Evolutionary conservation across 2,329 filamentous ascomycete species (phyloP).

Genomic region (Leptosphaerulina australis): DNA sequence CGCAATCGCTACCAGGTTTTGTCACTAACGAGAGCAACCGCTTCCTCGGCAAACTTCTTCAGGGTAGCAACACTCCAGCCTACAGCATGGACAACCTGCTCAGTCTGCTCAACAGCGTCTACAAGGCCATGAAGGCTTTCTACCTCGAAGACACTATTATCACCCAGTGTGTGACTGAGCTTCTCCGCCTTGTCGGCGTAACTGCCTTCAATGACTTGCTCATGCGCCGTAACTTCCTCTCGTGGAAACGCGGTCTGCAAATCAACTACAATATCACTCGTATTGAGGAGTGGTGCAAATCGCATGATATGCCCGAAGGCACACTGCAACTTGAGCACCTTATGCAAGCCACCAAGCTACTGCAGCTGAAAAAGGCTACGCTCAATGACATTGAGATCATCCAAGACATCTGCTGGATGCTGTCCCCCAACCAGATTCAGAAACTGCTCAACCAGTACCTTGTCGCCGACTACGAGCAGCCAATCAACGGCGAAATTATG

Average conservation of each 20-base stretch:
- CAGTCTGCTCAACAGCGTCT: slow-evolving; percentile 93
- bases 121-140: slow-evolving; percentile 98
- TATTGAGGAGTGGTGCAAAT: slow-evolving; percentile 99
- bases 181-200: slow-evolving; percentile 90
- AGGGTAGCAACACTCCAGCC: slow-evolving; percentile 87
- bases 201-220: slow-evolving; percentile 98
- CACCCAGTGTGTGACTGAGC: slow-evolving; percentile 91
- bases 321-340: slow-evolving; percentile 96
- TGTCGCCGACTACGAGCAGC: slow-evolving; percentile 98
- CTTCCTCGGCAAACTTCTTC: slow-evolving; percentile 95
- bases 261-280: slow-evolving; percentile 99
- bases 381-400: slow-evolving; percentile 99
- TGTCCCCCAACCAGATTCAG: slow-evolving; percentile 98
- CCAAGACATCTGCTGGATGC: slow-evolving; percentile 99
- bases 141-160: slow-evolving; percentile 97
- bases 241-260: slow-evolving; percentile 98
- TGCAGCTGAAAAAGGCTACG: slow-evolving; percentile 98
- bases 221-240: slow-evolving; percentile 97
- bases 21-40: slow-evolving; percentile 98
- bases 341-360: slow-evolving; percentile 98
- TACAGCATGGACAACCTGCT: slow-evolving; percentile 99
- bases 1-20: slow-evolving; percentile 95
- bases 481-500: slow-evolving; percentile 99
- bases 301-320: slow-evolving; percentile 98
- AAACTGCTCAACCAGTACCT: slow-evolving; percentile 98